Percentiles rank a stretch among this genome's conserved stretches.
Conservation (phyloP, 495 filamentous ascomycete species). For the Neurospora sp. region DNA sequence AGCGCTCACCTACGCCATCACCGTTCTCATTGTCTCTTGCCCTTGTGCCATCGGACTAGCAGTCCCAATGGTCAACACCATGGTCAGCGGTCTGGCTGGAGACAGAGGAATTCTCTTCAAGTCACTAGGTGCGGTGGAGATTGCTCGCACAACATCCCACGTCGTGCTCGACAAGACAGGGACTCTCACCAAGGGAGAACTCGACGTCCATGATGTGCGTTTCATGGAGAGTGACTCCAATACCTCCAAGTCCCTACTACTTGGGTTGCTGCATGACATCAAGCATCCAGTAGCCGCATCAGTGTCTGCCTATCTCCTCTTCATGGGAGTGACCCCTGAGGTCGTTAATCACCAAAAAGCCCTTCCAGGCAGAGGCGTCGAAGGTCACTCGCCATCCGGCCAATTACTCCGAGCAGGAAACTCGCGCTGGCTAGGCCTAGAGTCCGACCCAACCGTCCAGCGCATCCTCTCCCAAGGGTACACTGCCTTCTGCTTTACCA, state of each 20-base stretch:
- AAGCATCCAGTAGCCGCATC: slow-evolving; percentile 64
- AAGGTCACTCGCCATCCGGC: slow-evolving; percentile 12
- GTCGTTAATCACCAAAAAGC: slow-evolving; percentile 32
- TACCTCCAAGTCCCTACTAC: slow-evolving; percentile 12
- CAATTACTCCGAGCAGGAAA: slow-evolving; percentile 48
- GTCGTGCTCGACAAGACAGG: slow-evolving; percentile 84
- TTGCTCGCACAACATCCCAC: slow-evolving; percentile 50
- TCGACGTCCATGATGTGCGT: slow-evolving; percentile 38
- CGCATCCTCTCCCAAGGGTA: slow-evolving; percentile 34
- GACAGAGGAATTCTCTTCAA: slow-evolving; percentile 63
- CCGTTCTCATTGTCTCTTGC: slow-evolving; percentile 67
- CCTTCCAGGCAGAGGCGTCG: slow-evolving; percentile 39
- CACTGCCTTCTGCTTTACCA: slow-evolving; percentile 55
- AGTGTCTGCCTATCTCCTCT: slow-evolving; percentile 40
- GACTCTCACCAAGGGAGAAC: slow-evolving; percentile 56
- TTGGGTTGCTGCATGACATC: slow-evolving; percentile 36
- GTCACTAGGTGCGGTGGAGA: slow-evolving; percentile 52
- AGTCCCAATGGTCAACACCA: slow-evolving; percentile 72
- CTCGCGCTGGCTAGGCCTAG: slow-evolving; percentile 47
- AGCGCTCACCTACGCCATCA: slow-evolving; percentile 67
- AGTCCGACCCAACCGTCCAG: slow-evolving; percentile 30
- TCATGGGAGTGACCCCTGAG: slow-evolving; percentile 18
- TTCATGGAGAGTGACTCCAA: slow-evolving; percentile 14
- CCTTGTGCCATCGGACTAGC: slow-evolving; percentile 75
- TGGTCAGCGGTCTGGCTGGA: slow-evolving; percentile 59